Conservation (phyloP, 306 rosid species). For the Cucurbita pepo region DNA sequence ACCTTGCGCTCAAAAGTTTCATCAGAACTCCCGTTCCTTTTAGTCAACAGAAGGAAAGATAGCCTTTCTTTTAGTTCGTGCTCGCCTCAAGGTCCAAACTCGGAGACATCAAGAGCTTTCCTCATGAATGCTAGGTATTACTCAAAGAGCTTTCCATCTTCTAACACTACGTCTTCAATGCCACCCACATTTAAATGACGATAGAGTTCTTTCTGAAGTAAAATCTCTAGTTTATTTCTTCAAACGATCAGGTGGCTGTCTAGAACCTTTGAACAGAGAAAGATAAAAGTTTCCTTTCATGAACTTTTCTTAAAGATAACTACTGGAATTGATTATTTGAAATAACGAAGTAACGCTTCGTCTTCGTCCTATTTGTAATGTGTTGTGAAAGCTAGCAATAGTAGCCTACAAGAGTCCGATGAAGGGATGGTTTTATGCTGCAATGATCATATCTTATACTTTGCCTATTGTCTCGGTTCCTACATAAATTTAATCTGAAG, state of each 20-base stretch:
- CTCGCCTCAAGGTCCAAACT: not conserved
- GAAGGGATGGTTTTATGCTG: not conserved
- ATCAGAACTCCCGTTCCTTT: not conserved
- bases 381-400: not conserved
- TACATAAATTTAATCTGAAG: not conserved
- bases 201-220: not conserved
- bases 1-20: not conserved
- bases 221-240: not conserved
- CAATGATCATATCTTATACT: not conserved
- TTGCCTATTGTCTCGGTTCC: not conserved
- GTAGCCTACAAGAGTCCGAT: not conserved
- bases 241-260: not conserved
- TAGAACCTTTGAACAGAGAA: not conserved
- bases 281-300: not conserved
- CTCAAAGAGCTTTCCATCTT: not conserved
- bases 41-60: not conserved
- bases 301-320: not conserved
- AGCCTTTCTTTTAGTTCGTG: not conserved
- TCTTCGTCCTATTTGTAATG: not conserved
- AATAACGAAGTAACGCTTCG: not conserved
- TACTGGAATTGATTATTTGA: not conserved
- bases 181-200: not conserved
- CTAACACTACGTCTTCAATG: not conserved
- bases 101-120: not conserved
- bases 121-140: not conserved